These are phyloP conservation scores for Macrocystidia cucumis DNA, from an alignment of 1,284 basidiomycete species.

Conservation along the genomic window DNA sequence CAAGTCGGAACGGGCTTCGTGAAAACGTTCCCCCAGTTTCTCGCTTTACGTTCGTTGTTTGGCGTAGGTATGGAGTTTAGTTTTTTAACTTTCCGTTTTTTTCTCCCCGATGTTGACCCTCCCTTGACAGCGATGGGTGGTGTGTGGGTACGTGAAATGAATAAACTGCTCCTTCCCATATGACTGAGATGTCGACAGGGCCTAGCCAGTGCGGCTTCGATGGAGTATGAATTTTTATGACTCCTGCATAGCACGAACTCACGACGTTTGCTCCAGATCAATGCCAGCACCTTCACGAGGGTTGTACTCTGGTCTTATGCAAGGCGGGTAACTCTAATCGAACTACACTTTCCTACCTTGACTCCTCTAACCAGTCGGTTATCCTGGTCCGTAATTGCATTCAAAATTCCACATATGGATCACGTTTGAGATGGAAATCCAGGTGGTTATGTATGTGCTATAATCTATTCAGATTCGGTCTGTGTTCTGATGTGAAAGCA, in stretches of 20 bases:
- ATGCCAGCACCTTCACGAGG: constrained; percentile 10
- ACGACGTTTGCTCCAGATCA: constrained; percentile 4
- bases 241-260: background rate
- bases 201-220: constrained; percentile 10
- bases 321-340: constrained; percentile 2
- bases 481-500: too few species aligned
- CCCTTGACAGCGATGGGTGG: constrained; percentile 8
- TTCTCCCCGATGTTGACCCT: background rate
- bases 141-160: constrained; percentile 9
- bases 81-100: background rate
- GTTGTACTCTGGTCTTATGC: constrained; percentile 11
- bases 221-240: constrained; percentile 6
- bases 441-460: background rate
- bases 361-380: background rate
- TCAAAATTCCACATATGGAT: background rate
- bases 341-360: background rate
- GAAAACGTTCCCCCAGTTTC: constrained; percentile 12
- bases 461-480: background rate
- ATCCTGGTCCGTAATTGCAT: constrained; percentile 1
- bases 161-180: background rate
- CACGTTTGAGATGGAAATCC: too few species aligned
- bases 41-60: constrained; percentile 13
- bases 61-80: constrained; percentile 11
- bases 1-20: constrained; percentile 13
- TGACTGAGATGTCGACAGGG: constrained; percentile 6